These are phyloP conservation scores for Ilex aquifolium DNA, from an alignment of 257 asterid genomes.

Conservation along the genomic window DNA sequence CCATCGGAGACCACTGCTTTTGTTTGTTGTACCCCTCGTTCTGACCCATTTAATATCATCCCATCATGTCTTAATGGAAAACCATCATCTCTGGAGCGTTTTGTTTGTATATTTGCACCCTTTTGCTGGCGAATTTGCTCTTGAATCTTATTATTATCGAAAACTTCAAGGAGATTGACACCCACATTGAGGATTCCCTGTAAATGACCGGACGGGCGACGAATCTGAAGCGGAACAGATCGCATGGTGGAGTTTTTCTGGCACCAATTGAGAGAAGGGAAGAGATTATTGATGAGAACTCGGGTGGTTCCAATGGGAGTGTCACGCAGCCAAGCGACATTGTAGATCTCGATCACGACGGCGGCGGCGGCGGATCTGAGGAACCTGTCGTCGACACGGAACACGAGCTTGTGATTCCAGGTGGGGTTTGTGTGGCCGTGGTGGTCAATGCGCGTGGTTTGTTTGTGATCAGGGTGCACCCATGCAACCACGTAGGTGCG, in stretches of 20 bases:
- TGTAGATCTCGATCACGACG: constrained; percentile 60
- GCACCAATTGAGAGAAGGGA: constrained; percentile 29
- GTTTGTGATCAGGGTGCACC: constrained; percentile 50
- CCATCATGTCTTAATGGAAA: constrained; percentile 11
- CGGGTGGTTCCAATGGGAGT: constrained; percentile 74
- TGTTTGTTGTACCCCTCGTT: constrained; percentile 20
- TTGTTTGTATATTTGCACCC: background rate
- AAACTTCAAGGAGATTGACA: constrained; percentile 35
- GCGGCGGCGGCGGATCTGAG: constrained; percentile 41
- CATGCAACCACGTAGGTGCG: constrained; percentile 75
- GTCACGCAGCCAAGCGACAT: constrained; percentile 80
- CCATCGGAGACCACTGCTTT: constrained; percentile 12
- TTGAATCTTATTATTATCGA: background rate
- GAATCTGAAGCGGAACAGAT: constrained; percentile 38
- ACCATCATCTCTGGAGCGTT: constrained; percentile 8
- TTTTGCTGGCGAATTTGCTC: constrained; percentile 4
- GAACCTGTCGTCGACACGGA: constrained; percentile 48
- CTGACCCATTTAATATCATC: constrained; percentile 5
- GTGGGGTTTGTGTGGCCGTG: constrained; percentile 69
- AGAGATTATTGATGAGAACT: constrained; percentile 37
- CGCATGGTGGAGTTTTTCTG: constrained; percentile 28
- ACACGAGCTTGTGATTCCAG: constrained; percentile 66
- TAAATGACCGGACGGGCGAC: constrained; percentile 64
- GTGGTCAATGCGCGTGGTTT: constrained; percentile 72
- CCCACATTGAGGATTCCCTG: constrained; percentile 57